phyloP scores from a whole-genome alignment of 2,329 filamentous ascomycete species.

The Claviceps purpurea region DNA sequence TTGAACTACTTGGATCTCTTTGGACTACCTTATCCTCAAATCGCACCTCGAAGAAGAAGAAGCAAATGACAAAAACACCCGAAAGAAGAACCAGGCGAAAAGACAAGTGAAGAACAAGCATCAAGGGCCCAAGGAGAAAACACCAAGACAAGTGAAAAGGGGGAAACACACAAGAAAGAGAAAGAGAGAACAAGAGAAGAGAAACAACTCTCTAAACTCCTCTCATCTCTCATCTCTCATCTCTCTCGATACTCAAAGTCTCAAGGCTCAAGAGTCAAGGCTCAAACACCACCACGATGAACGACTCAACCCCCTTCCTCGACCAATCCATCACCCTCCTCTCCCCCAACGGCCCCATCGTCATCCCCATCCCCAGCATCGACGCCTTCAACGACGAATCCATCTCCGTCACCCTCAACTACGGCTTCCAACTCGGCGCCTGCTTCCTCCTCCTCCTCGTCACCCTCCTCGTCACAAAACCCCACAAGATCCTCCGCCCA shows the following conservation, averaged over 20 bases:
- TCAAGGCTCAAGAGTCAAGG: too few relatives aligned
- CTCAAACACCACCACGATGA: neutral
- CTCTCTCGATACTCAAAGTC: neutral
- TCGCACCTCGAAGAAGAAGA: neutral
- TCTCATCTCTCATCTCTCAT: too few relatives aligned
- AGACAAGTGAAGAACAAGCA: neutral
- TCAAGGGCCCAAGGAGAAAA: too few relatives aligned
- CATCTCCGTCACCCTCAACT: slow-evolving; percentile 42
- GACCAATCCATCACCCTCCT: slow-evolving; percentile 24
- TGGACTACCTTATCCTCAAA: too few relatives aligned
- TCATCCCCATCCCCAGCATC: slow-evolving; percentile 19
- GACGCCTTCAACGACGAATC: slow-evolving; percentile 20
- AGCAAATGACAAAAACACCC: neutral
- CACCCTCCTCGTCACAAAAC: slow-evolving; percentile 52
- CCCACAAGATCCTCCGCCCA: slow-evolving; percentile 47
- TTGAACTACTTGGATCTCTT: too few relatives aligned
- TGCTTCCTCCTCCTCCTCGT: slow-evolving; percentile 51
- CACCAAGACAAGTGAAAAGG: too few relatives aligned
- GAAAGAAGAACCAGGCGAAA: neutral
- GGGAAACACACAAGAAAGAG: too few relatives aligned
- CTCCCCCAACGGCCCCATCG: slow-evolving; percentile 14
- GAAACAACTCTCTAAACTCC: too few relatives aligned
- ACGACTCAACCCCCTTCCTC: slow-evolving; percentile 8
- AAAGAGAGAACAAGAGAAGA: too few relatives aligned
- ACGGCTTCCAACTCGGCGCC: slow-evolving; percentile 57